phyloP scores from a whole-genome alignment of 2,329 filamentous ascomycete species.

The Thermothelomyces thermophilus region DNA sequence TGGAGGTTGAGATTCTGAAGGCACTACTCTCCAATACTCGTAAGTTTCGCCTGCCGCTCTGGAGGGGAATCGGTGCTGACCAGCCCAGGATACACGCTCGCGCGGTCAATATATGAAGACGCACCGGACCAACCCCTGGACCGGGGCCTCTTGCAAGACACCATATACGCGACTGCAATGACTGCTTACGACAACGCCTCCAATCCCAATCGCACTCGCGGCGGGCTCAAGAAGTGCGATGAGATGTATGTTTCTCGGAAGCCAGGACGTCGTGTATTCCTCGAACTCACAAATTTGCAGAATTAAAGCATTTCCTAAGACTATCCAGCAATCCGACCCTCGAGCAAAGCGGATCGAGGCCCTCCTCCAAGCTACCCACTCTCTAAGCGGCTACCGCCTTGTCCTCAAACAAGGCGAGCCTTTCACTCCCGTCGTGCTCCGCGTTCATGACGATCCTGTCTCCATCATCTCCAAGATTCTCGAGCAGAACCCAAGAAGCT shows the following conservation, averaged over 20 bases:
- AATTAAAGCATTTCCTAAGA: slow-evolving; percentile 55
- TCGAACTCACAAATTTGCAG: slow-evolving; percentile 36
- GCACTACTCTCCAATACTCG: slow-evolving; percentile 55
- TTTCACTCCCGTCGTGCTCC: slow-evolving; percentile 69
- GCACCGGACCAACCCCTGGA: slow-evolving; percentile 44
- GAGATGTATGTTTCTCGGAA: slow-evolving; percentile 51
- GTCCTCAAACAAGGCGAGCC: slow-evolving; percentile 74
- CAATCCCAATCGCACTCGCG: slow-evolving; percentile 70
- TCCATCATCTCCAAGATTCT: slow-evolving; percentile 66
- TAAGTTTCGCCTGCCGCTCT: slow-evolving; percentile 34
- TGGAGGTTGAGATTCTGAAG: slow-evolving; percentile 68
- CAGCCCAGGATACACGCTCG: slow-evolving; percentile 52
- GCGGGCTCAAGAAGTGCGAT: slow-evolving; percentile 69
- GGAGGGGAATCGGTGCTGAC: neutral
- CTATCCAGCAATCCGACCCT: slow-evolving; percentile 46
- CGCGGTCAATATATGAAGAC: slow-evolving; percentile 55
- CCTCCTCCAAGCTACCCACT: slow-evolving; percentile 65
- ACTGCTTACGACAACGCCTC: slow-evolving; percentile 73
- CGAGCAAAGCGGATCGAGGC: slow-evolving; percentile 52
- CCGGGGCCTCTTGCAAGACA: slow-evolving; percentile 47
- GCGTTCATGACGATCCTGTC: slow-evolving; percentile 70
- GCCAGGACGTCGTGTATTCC: neutral
- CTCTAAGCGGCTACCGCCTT: slow-evolving; percentile 68
- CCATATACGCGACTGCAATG: slow-evolving; percentile 58
- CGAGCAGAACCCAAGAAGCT: slow-evolving; percentile 67